These are phyloP conservation scores for Didymella pinodella DNA, from an alignment of 2,329 filamentous ascomycete species.

Conservation along the genomic window DNA sequence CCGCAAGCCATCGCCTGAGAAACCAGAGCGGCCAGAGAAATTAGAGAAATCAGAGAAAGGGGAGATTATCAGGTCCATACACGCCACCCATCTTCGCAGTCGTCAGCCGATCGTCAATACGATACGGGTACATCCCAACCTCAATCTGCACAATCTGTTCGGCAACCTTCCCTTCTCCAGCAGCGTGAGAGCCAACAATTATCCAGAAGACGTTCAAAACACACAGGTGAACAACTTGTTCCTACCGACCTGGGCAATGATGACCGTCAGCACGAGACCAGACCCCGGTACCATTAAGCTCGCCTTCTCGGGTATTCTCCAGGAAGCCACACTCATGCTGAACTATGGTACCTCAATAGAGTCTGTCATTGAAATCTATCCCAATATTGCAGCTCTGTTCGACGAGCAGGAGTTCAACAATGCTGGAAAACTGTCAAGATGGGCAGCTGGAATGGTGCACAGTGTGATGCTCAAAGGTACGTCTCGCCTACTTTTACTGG, in stretches of 20 bases:
- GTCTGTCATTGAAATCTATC: constrained; percentile 29
- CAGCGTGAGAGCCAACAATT: constrained; percentile 21
- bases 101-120: constrained; percentile 34
- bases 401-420: constrained; percentile 27
- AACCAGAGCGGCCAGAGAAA: no score
- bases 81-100: constrained; percentile 30
- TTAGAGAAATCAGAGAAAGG: constrained; percentile 8
- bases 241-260: constrained; percentile 39
- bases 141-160: constrained; percentile 30
- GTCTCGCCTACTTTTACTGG: not conserved
- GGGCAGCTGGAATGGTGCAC: constrained; percentile 36
- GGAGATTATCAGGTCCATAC: constrained; percentile 21
- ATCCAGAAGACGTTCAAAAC: constrained; percentile 21
- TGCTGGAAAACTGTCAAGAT: constrained; percentile 32
- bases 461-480: constrained; percentile 31
- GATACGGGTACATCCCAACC: constrained; percentile 34
- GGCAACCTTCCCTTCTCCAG: constrained; percentile 31
- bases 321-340: constrained; percentile 27
- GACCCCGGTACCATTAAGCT: constrained; percentile 30
- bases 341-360: constrained; percentile 21
- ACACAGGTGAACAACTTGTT: constrained; percentile 27
- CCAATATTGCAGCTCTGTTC: constrained; percentile 35
- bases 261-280: constrained; percentile 31
- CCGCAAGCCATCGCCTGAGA: constrained; percentile 6
- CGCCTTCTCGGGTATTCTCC: constrained; percentile 22